These are phyloP conservation scores for Ceratocystis colombiana DNA, from an alignment of 2,329 filamentous ascomycete species.

Conservation along the genomic window DNA sequence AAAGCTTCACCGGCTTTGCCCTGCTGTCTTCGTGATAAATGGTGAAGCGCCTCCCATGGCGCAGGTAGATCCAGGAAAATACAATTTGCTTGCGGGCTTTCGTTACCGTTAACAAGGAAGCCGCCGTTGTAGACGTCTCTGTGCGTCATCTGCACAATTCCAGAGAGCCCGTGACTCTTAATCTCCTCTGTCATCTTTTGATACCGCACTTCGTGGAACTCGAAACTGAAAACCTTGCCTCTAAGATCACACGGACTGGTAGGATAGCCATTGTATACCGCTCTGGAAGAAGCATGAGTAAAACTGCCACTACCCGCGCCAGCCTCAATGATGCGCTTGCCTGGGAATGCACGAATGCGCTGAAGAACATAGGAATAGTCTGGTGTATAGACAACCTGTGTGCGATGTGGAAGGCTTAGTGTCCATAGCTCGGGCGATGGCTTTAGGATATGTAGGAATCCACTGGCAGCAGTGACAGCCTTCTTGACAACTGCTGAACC, in stretches of 20 bases:
- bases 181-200: slow-evolving; percentile 61
- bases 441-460: slow-evolving; percentile 68
- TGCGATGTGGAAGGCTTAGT: slow-evolving; percentile 65
- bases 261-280: slow-evolving; percentile 64
- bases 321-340: slow-evolving; percentile 65
- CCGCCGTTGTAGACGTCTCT: slow-evolving; percentile 69
- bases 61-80: slow-evolving; percentile 73
- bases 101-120: slow-evolving; percentile 41
- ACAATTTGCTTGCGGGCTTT: slow-evolving; percentile 33
- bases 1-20: slow-evolving; percentile 25
- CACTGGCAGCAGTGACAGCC: slow-evolving; percentile 48
- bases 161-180: slow-evolving; percentile 53
- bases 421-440: slow-evolving; percentile 80
- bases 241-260: slow-evolving; percentile 36
- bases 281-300: slow-evolving; percentile 65
- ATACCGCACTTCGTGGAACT: slow-evolving; percentile 66
- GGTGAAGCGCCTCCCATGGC: slow-evolving; percentile 68
- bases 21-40: slow-evolving; percentile 50
- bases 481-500: slow-evolving; percentile 35
- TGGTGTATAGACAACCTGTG: slow-evolving; percentile 77
- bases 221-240: slow-evolving; percentile 72
- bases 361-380: slow-evolving; percentile 80
- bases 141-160: slow-evolving; percentile 61
- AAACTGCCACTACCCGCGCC: slow-evolving; percentile 76
- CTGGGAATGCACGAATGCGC: slow-evolving; percentile 62